phyloP scores from a whole-genome alignment of 2,329 filamentous ascomycete species.

The Phoma sp. region DNA sequence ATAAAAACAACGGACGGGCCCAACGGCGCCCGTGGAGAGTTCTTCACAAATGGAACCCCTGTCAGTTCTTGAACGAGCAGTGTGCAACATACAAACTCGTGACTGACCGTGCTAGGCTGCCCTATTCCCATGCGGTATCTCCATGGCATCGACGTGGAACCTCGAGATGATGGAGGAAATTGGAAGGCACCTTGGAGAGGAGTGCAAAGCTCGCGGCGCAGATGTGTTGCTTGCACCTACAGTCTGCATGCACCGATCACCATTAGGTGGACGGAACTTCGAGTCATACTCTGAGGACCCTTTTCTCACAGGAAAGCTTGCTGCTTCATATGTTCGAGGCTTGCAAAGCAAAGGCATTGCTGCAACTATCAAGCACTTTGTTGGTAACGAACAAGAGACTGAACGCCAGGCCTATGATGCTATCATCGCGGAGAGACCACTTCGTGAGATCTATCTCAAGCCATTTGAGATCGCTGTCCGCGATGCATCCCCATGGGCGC shows the following conservation, averaged over 20 bases:
- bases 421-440: conserved; percentile 67
- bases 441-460: conserved; percentile 75
- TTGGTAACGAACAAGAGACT: conserved; percentile 78
- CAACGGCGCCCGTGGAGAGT: conserved; percentile 73
- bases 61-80: conserved; percentile 35
- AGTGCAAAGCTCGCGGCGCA: conserved; percentile 75
- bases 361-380: conserved; percentile 81
- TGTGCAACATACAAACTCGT: neutral
- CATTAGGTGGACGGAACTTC: conserved; percentile 84
- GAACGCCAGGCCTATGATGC: conserved; percentile 70
- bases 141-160: conserved; percentile 82
- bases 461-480: conserved; percentile 77
- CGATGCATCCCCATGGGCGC: conserved; percentile 70
- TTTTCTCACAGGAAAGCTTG: conserved; percentile 75
- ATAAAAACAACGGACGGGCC: conserved; percentile 73
- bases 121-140: conserved; percentile 80
- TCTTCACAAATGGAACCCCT: conserved; percentile 64
- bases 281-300: conserved; percentile 89
- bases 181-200: conserved; percentile 73
- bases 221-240: conserved; percentile 79
- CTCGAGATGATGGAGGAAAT: conserved; percentile 72
- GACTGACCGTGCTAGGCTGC: conserved; percentile 64
- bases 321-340: conserved; percentile 74
- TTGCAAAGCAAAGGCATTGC: conserved; percentile 76
- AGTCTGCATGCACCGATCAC: conserved; percentile 82